Conservation (phyloP, 176 grass and related monocot genomes). For the Chloris gayana region DNA sequence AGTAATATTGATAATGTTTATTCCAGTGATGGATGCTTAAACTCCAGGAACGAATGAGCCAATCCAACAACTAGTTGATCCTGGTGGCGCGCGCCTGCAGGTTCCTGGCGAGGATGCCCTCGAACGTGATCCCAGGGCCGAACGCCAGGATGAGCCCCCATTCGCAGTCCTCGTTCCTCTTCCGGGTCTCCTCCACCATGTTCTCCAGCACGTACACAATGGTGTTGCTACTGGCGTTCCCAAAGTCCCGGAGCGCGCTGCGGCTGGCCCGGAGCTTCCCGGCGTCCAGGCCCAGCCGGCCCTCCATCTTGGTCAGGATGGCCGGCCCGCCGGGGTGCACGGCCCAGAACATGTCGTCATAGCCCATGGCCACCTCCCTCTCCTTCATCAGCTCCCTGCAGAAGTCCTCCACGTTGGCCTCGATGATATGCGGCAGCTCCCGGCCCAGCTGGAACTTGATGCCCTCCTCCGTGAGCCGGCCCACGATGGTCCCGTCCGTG, state of each 20-base stretch:
- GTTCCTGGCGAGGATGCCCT: slow-evolving; percentile 80
- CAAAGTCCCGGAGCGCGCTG: slow-evolving; percentile 67
- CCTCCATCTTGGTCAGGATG: slow-evolving; percentile 78
- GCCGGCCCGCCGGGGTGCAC: slow-evolving; percentile 83
- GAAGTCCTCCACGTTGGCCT: slow-evolving; percentile 69
- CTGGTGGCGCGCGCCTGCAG: slow-evolving; percentile 15
- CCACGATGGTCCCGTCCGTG: slow-evolving; percentile 74
- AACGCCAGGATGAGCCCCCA: slow-evolving; percentile 89
- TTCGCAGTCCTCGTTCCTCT: slow-evolving; percentile 54
- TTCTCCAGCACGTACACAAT: slow-evolving; percentile 86
- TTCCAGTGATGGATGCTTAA: background rate
- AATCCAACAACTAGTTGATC: background rate
- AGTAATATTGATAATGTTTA: background rate
- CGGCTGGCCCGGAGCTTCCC: slow-evolving; percentile 71
- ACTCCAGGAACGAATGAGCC: background rate
- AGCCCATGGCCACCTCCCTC: slow-evolving; percentile 5
- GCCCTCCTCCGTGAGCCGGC: slow-evolving; percentile 72
- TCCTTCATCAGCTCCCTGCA: slow-evolving; percentile 69
- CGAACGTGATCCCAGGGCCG: slow-evolving; percentile 87
- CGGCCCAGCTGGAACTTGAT: slow-evolving; percentile 81
- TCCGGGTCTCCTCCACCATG: slow-evolving; percentile 64
- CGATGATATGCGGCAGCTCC: slow-evolving; percentile 80
- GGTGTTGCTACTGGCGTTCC: slow-evolving; percentile 84
- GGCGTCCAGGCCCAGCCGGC: slow-evolving; percentile 35
- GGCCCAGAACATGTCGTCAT: slow-evolving; percentile 80